These are phyloP conservation scores for Mariannaea sp. DNA, from an alignment of 2,329 filamentous ascomycete species.

Conservation along the genomic window DNA sequence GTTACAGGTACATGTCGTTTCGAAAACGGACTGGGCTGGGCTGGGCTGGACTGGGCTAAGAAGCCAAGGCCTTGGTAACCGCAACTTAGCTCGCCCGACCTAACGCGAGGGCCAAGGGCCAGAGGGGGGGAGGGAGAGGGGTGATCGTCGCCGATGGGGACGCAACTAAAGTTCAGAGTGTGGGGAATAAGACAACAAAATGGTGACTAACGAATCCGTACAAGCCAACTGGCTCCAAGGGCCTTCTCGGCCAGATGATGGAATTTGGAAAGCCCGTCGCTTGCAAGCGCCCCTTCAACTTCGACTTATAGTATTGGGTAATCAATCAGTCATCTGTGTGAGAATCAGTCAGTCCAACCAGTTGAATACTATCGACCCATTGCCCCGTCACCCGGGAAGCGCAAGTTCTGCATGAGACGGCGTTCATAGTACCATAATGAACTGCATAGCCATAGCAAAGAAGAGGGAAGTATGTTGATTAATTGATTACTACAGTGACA, in stretches of 20 bases:
- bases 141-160: conserved; percentile 22
- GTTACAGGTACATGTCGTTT: conserved; percentile 16
- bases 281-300: neutral
- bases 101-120: neutral
- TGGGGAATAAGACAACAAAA: conserved; percentile 11
- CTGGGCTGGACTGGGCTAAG: neutral
- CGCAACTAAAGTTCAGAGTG: conserved; percentile 2
- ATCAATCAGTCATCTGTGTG: neutral
- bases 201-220: neutral
- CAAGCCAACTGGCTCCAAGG: too few species aligned
- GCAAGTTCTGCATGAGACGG: neutral
- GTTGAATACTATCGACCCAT: too few species aligned
- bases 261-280: conserved; percentile 3
- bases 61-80: neutral
- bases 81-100: neutral
- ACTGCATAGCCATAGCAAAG: too few species aligned
- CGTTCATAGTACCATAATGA: too few species aligned
- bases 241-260: neutral
- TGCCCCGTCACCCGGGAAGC: neutral
- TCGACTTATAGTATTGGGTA: neutral
- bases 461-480: too few species aligned
- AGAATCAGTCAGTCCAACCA: neutral
- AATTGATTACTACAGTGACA: too few species aligned
- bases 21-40: neutral
- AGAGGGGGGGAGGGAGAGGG: neutral